Evolutionary conservation across 2,329 filamentous ascomycete genomes (phyloP).

Genomic region (Eurotiales sp.): DNA sequence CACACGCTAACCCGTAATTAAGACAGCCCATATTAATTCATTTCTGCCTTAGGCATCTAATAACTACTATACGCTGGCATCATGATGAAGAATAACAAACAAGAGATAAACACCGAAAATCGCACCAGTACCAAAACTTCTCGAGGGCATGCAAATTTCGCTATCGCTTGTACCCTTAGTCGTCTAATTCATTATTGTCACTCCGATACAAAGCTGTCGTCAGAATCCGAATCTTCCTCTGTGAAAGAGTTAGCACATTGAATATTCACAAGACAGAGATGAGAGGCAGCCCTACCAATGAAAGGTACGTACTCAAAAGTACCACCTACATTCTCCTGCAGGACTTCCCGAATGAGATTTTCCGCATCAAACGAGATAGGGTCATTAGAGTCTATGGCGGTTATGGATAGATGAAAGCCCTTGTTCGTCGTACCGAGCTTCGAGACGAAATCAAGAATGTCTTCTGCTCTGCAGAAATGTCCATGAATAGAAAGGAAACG

Average conservation of each 20-base stretch:
- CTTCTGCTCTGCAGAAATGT: conserved; percentile 27
- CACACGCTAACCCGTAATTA: conserved; percentile 2
- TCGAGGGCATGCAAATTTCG: too few species aligned
- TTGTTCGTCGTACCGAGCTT: conserved; percentile 22
- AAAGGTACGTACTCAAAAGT: conserved; percentile 25
- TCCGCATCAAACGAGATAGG: conserved; percentile 23
- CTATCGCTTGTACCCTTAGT: too few species aligned
- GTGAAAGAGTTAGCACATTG: neutral
- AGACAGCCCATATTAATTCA: neutral
- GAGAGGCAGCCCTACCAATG: neutral
- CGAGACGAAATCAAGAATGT: conserved; percentile 25
- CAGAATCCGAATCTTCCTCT: conserved; percentile 2
- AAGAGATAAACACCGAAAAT: too few species aligned
- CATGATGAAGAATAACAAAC: too few species aligned
- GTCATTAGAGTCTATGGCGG: conserved; percentile 19
- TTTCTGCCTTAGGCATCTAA: neutral
- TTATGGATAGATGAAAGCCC: conserved; percentile 28
- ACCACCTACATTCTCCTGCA: conserved; percentile 20
- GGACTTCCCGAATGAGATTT: conserved; percentile 25
- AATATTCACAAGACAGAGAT: neutral
- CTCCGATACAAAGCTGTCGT: conserved; percentile 4
- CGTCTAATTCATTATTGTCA: too few species aligned
- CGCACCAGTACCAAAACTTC: too few species aligned
- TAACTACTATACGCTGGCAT: too few species aligned
- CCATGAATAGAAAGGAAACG: conserved; percentile 28